Evolutionary conservation across 805 yeast species (phyloP), one percentile per base, ranked within the genome.

Genomic region (Kurtzmaniella fragi): DNA sequence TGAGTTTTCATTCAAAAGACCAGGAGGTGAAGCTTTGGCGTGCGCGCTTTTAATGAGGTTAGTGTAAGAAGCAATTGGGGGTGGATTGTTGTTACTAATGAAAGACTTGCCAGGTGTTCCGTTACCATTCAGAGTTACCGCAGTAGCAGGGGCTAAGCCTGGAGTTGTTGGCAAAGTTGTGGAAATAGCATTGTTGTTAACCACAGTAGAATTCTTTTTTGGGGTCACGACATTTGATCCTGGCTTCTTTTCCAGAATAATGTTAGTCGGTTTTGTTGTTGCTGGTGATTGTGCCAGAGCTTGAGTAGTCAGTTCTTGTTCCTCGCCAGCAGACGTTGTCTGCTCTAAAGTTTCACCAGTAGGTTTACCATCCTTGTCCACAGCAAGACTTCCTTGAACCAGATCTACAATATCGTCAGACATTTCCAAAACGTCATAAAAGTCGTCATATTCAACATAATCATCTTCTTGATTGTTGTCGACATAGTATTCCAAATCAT

Each of bases 381-480:
- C 25, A 5, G 10, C 7, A 15, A 49, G 31, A 40, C 43, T 42
- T 40, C 61, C 57, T 27, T 53, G 56, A 3, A 55, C 50, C 20
- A 57, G 64, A 28, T 36, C 39, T 32, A 50, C 45, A 32, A 49
- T 54, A 16, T 56, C 64, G 26, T 79, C 82, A 42, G 73, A 80
- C 32, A 89, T 74, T 32, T 82, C 89, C 50, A 93, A 73, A 43
- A 81, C 87, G 49, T 93, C 97, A 61, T 91, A 93, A 44, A 91
- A 77, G 11, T 87, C 89, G 50, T 90, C 96, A 60, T 91, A 95
- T 54, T 89, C 97, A 27, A 90, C 83, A 59, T 89, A 91, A 53
- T 90, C 96, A 4, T 81, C 90, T 40, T 89, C 96, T 60, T 84
- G 93, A 56, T 91, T 91, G 27, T 88, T 84, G 50, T 93, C 98